Evolutionary conservation across 257 asterid genomes (phyloP), one percentile per base, ranked within the genome.

Genomic region (Hygrophila difformis): DNA sequence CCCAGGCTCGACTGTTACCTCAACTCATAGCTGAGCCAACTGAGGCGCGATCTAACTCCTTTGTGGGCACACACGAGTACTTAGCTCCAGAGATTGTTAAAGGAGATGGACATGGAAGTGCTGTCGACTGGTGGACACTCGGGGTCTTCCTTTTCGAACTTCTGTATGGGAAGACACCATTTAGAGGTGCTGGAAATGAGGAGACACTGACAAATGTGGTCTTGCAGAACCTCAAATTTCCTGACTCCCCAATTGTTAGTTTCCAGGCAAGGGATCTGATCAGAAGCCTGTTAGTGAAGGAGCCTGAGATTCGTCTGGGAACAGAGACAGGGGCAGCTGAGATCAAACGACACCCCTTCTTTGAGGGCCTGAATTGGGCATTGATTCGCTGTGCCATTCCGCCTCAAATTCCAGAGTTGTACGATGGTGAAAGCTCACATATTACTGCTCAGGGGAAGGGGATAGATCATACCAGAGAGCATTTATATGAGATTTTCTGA

Each of bases 91-190:
- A 87, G 69, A 87, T 87, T n/a, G 81, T 87, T 52, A 84, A 78
- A 60, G 97, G 97, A 1, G 94, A 87, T 52, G 95, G 95, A 12
- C 97, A 87, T 1, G 97, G 97, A 23, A 81, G 95, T 12, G 93
- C 94, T 0, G 97, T 87, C n/a, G 97, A 87, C 55, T 87, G 97
- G 97, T 87, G 97, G 97, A 87, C 94, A 3, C 53, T 87, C 8
- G 97, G 97, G 5, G 70, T 87, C 15, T 84, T 87, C 31, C 84
- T 87, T 2, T 87, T 76, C 19, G 97, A 87, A 67, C 97, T 87
- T 64, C 75, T 87, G 3, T 87, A 78, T 15, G 95, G 95, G 34
- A 83, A 73, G 66, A 83, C 97, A 4, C 97, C 97, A 15, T 87
- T 84, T 44, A 81, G 68, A 65, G 97, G 97, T 0, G 55, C 66